These are phyloP conservation scores for Kazachstania sp. DNA, from an alignment of 1,139 yeast species.

Conservation along the genomic window DNA sequence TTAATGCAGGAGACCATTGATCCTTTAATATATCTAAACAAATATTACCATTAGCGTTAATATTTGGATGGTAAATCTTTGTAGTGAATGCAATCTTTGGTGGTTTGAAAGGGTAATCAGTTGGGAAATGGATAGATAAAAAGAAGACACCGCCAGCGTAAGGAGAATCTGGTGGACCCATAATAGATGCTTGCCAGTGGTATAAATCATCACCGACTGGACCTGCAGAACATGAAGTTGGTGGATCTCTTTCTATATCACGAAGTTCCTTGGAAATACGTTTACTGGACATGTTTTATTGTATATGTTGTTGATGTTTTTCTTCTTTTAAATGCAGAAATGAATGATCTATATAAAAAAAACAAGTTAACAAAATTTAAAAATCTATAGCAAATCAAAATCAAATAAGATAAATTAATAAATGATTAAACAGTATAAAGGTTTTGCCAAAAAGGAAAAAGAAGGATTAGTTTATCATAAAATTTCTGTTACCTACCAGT, in stretches of 20 bases:
- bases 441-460: background rate
- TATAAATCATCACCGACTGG: constrained; percentile 95
- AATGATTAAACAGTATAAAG: background rate
- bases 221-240: constrained; percentile 98
- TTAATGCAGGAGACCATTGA: constrained; percentile 51
- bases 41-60: constrained; percentile 53
- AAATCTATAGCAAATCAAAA: too few species aligned
- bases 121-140: constrained; percentile 71
- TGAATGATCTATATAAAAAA: background rate
- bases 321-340: background rate
- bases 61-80: constrained; percentile 69
- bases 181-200: constrained; percentile 96
- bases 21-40: constrained; percentile 38
- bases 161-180: constrained; percentile 94
- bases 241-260: constrained; percentile 97
- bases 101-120: constrained; percentile 53
- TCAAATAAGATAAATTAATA: too few species aligned
- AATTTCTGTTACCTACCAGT: too few species aligned
- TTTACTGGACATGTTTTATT: constrained; percentile 39
- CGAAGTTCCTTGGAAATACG: constrained; percentile 94
- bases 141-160: constrained; percentile 91
- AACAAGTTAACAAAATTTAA: background rate
- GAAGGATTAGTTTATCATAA: too few species aligned
- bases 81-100: constrained; percentile 53
- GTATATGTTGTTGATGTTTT: background rate